Percentiles rank a stretch among this genome's conserved stretches.
These are phyloP conservation scores for Poronia punctata DNA, from an alignment of 495 filamentous ascomycete species.

Conservation along the genomic window DNA sequence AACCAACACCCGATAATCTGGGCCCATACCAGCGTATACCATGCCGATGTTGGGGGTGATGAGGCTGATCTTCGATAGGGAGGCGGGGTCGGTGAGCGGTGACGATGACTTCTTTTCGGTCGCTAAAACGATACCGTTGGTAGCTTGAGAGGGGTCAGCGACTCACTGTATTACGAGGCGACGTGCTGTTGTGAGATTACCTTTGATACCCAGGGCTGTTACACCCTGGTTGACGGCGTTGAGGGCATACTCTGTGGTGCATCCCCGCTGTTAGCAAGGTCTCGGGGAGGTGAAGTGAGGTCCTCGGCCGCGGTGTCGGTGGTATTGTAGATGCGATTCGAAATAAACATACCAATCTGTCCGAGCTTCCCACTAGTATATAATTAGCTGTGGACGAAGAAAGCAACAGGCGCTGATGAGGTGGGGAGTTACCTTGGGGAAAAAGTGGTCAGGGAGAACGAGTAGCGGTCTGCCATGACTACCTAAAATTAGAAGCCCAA, in stretches of 20 bases:
- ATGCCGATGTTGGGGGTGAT: constrained; percentile 99
- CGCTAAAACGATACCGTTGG: constrained; percentile 97
- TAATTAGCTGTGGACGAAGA: constrained; percentile 37
- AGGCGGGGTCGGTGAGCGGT: constrained; percentile 85
- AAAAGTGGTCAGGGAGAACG: constrained; percentile 99
- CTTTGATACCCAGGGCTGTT: constrained; percentile 97
- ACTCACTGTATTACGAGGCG: neutral
- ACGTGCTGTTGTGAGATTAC: constrained; percentile 36
- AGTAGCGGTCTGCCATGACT: constrained; percentile 96
- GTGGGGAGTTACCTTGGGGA: constrained; percentile 77
- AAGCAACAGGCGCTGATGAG: constrained; percentile 10
- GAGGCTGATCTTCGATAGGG: constrained; percentile 93
- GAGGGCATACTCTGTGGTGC: constrained; percentile 83
- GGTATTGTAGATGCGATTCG: neutral
- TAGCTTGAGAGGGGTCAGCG: constrained; percentile 49
- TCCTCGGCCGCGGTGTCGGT: too few relatives aligned
- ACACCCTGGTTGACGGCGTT: constrained; percentile 99
- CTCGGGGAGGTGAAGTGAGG: neutral
- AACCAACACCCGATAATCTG: constrained; percentile 94
- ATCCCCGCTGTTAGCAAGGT: constrained; percentile 8
- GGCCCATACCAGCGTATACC: constrained; percentile 99
- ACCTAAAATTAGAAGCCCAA: neutral
- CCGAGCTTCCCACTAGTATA: constrained; percentile 81
- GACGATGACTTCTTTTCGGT: constrained; percentile 99
- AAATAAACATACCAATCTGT: constrained; percentile 56